phyloP scores from a whole-genome alignment of 2,329 filamentous ascomycete genomes.

The Trichoderma sp. region DNA sequence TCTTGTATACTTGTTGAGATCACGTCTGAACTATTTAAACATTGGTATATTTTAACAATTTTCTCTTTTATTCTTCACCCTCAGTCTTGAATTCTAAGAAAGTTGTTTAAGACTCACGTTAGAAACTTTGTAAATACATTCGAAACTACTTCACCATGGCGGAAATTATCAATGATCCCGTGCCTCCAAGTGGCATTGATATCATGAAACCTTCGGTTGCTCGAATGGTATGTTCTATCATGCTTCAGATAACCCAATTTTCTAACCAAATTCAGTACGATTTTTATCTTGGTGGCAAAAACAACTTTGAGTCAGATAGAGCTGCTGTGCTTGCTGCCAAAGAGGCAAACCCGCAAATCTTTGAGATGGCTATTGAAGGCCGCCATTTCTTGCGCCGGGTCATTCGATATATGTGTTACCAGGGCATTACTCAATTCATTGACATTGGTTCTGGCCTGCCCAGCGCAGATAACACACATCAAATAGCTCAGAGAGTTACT shows the following conservation, averaged over 20 bases:
- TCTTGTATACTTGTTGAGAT: neutral
- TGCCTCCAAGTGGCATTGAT: neutral
- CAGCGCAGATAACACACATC: conserved; percentile 17
- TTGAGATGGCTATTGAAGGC: conserved; percentile 10
- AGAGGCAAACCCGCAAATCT: conserved; percentile 4
- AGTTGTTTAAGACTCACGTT: neutral
- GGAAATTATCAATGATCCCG: neutral
- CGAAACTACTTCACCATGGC: neutral
- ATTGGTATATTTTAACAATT: neutral
- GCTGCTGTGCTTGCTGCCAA: conserved; percentile 3
- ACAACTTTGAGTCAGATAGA: conserved; percentile 10
- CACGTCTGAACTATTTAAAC: neutral
- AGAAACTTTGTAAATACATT: neutral
- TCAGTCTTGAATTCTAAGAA: neutral
- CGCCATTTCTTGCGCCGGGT: conserved; percentile 8
- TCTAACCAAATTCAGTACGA: neutral
- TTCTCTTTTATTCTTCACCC: neutral
- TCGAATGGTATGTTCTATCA: conserved; percentile 1
- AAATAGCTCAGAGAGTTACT: conserved; percentile 7
- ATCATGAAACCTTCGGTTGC: conserved; percentile 4
- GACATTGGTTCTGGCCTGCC: conserved; percentile 7
- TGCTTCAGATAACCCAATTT: neutral
- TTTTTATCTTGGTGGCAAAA: conserved; percentile 11
- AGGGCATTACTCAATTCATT: conserved; percentile 8
- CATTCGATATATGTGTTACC: conserved; percentile 15